phyloP scores from a whole-genome alignment of 2,329 filamentous ascomycete genomes.

The Pseudogymnoascus sp. region DNA sequence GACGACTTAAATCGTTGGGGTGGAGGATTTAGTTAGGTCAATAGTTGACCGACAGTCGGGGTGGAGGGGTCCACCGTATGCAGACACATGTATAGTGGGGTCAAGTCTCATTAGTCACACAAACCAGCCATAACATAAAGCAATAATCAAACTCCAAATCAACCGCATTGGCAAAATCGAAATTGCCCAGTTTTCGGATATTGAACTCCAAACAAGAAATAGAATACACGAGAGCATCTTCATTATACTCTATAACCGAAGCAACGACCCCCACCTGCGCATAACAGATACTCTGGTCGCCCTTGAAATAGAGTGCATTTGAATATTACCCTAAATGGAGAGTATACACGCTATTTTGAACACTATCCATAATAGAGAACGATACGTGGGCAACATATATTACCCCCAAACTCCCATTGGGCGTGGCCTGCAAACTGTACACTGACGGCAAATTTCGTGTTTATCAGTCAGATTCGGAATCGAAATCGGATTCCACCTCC shows the following conservation, averaged over 20 bases:
- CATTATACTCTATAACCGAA: neutral
- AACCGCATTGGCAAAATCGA: neutral
- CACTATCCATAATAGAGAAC: neutral
- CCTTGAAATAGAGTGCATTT: neutral
- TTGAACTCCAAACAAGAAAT: neutral
- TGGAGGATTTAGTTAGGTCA: neutral
- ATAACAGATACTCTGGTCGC: neutral
- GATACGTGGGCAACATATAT: neutral
- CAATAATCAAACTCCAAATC: neutral
- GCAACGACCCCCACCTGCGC: neutral
- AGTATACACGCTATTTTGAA: neutral
- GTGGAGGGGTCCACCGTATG: neutral
- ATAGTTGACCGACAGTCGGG: neutral
- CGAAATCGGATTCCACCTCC: conserved; percentile 24
- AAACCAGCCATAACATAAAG: neutral
- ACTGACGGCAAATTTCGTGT: neutral
- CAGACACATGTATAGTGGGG: conserved; percentile 4
- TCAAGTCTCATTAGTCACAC: neutral
- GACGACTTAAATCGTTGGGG: neutral
- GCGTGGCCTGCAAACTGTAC: neutral
- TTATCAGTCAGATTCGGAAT: conserved; percentile 24
- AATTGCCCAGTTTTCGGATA: neutral
- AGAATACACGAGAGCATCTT: neutral
- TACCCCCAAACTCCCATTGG: neutral
- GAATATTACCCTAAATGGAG: neutral